These are phyloP conservation scores for Apiotrichum sp. DNA, from an alignment of 1,284 basidiomycete genomes.

Conservation along the genomic window DNA sequence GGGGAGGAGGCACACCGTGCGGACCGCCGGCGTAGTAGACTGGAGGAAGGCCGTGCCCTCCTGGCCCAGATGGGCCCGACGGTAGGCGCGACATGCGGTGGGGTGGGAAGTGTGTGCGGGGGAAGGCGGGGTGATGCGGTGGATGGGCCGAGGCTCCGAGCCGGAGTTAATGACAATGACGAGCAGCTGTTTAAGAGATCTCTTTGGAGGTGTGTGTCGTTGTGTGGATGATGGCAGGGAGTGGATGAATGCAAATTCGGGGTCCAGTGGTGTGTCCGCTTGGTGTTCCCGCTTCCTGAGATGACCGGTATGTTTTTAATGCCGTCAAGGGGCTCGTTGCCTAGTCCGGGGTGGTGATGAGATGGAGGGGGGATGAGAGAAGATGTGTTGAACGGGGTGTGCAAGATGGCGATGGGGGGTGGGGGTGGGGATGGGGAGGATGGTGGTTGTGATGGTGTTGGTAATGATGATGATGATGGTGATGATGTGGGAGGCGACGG, in stretches of 20 bases:
- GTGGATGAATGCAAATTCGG: not conserved
- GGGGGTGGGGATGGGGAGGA: not conserved
- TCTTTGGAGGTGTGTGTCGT: too few relatives aligned
- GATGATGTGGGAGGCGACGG: not conserved
- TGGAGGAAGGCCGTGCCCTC: conserved; percentile 9
- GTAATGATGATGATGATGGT: not conserved
- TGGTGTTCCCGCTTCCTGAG: too few relatives aligned
- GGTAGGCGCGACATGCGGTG: conserved; percentile 13
- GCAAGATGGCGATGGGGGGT: not conserved
- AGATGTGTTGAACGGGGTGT: too few relatives aligned
- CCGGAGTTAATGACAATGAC: too few relatives aligned
- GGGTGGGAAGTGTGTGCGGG: not conserved
- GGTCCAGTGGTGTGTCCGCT: not conserved
- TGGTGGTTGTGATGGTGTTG: not conserved
- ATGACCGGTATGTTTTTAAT: too few relatives aligned
- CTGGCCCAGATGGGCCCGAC: conserved; percentile 1
- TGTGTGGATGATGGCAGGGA: not conserved
- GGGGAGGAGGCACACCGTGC: conserved; percentile 1
- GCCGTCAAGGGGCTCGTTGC: too few relatives aligned
- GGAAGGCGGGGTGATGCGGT: too few relatives aligned
- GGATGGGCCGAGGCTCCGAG: too few relatives aligned
- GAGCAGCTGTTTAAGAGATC: too few relatives aligned
- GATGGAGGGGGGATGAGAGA: too few relatives aligned
- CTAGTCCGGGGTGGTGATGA: too few relatives aligned
- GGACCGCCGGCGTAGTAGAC: conserved; percentile 13